Percentiles rank a stretch among this genome's conserved stretches.
These are phyloP conservation scores for Beauveria sp. DNA, from an alignment of 2,329 filamentous ascomycete species.

Conservation along the genomic window DNA sequence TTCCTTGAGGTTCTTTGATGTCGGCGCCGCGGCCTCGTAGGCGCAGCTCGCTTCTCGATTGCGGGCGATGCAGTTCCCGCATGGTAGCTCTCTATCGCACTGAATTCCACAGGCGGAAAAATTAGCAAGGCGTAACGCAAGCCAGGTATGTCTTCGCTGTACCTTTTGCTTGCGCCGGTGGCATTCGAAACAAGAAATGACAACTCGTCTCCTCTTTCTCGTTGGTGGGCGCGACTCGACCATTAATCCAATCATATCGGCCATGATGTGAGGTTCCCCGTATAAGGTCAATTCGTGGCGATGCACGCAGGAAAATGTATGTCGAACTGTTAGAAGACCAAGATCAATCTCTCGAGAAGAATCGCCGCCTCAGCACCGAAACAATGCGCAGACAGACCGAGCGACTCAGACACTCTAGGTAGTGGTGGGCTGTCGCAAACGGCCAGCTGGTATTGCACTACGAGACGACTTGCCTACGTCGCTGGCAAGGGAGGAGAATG, in stretches of 20 bases:
- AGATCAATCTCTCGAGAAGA: background rate
- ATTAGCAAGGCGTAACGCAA: background rate
- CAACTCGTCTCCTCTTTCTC: slow-evolving; percentile 50
- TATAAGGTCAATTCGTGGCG: too few species aligned
- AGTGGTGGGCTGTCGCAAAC: background rate
- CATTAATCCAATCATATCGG: slow-evolving; percentile 13
- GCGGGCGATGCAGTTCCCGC: slow-evolving; percentile 50
- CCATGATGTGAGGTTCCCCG: slow-evolving; percentile 6
- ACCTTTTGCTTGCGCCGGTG: slow-evolving; percentile 58
- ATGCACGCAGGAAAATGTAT: background rate
- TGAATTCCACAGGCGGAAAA: slow-evolving; percentile 17
- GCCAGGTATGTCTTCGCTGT: background rate
- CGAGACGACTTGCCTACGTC: background rate
- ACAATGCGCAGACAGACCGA: background rate
- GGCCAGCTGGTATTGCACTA: background rate
- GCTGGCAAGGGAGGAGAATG: background rate
- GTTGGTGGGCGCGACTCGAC: slow-evolving; percentile 27
- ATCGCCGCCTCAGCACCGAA: background rate
- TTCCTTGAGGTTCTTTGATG: slow-evolving; percentile 16
- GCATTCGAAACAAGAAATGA: slow-evolving; percentile 58
- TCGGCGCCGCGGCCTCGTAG: slow-evolving; percentile 46
- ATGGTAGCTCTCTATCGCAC: slow-evolving; percentile 54
- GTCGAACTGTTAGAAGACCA: background rate
- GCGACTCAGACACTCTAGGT: background rate
- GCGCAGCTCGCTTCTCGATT: slow-evolving; percentile 48